Evolutionary conservation across 768 basidiomycete species (phyloP), one percentile per base, ranked within the genome.

Genomic region (Termitomyces sp.): DNA sequence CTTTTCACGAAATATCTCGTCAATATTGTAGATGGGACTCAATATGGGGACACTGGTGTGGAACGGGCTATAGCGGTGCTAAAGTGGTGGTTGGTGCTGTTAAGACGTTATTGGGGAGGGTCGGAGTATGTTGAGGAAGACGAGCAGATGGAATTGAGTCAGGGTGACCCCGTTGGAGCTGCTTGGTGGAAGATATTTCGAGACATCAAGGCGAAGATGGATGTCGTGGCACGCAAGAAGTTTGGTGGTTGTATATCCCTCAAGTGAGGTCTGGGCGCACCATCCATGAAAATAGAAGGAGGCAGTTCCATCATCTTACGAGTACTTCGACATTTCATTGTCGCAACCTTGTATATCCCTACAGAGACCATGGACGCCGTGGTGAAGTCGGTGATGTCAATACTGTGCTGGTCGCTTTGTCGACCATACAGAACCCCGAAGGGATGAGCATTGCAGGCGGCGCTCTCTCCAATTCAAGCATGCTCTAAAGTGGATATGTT

Each of bases 151-250:
- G 61, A 61, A 28, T 33, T 61, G 60, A 69, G 72, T 56, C 71
- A 72, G 55, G 60, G 66, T 33, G 74, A 66, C 71, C 72, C 36
- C 68, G 76, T 88, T 44, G 91, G 85, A 2, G 76, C 76, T 66
- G 82, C 82, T 40, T 95, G 93, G 94, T 95, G 92, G 93, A 76
- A 72, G 52, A 82, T 87, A 7, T 94, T 91, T 73, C 74, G 80
- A 58, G 80, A 81, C 32, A 84, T 92, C 2, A 90, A 87, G 72
- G 74, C 64, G 13, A 77, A 75, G 64, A 81, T 94, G 72, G 87
- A 92, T 62, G 73, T 70, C n/a, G 77, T 85, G 22, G 80, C 82
- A 6, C 77, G 80, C 60, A 80, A 79, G 68, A 82, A 82, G 58
- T 94, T 90, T 67, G 92, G 92, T 33, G 90, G 92, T 1, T 72